These are phyloP conservation scores for Lichtheimia ramosa DNA, from an alignment of 371 early-diverging fungal genomes.

Conservation along the genomic window DNA sequence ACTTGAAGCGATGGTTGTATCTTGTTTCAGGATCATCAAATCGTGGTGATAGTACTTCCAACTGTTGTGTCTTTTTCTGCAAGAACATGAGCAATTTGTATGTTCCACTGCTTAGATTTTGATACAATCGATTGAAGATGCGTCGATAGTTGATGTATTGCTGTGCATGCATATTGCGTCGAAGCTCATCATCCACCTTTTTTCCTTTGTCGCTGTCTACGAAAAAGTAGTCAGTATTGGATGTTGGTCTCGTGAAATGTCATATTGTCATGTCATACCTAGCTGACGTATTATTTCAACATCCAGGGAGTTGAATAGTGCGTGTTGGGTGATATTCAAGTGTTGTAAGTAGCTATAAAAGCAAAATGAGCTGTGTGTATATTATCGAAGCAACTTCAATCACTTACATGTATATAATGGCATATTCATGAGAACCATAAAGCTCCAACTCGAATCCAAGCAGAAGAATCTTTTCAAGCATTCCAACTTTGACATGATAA, in stretches of 20 bases:
- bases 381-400: not conserved
- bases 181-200: slow-evolving; percentile 3
- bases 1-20: slow-evolving; percentile 62
- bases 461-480: slow-evolving; percentile 59
- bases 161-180: not conserved
- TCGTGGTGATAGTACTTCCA: slow-evolving; percentile 33
- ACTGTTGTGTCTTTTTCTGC: slow-evolving; percentile 32
- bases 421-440: slow-evolving; percentile 67
- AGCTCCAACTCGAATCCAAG: slow-evolving; percentile 76
- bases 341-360: not conserved
- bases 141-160: slow-evolving; percentile 3
- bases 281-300: not conserved
- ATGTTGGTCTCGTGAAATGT: too few relatives aligned
- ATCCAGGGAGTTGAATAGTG: too few relatives aligned
- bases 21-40: slow-evolving; percentile 60
- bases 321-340: too few relatives aligned
- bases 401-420: slow-evolving; percentile 66
- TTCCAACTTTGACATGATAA: slow-evolving; percentile 64
- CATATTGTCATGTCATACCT: not conserved
- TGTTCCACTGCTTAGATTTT: slow-evolving; percentile 26
- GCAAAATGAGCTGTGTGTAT: not conserved
- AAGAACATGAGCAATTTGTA: slow-evolving; percentile 37
- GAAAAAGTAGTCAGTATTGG: not conserved
- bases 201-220: not conserved
- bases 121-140: slow-evolving; percentile 16